phyloP scores from a whole-genome alignment of 768 basidiomycete species.

The Lactarius trivialis region DNA sequence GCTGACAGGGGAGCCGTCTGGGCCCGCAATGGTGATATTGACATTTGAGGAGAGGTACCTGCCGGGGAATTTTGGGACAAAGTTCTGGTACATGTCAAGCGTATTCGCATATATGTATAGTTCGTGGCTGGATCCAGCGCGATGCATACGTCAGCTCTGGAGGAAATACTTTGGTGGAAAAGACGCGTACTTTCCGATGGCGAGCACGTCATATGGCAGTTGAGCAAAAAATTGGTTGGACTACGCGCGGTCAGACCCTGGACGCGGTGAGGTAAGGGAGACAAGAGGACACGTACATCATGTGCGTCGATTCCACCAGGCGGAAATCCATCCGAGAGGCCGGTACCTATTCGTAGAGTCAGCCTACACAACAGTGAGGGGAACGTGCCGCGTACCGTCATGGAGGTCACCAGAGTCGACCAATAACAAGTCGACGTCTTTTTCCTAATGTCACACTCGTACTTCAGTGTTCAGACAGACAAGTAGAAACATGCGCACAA shows the following conservation, averaged over 20 bases:
- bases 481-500: conserved; percentile 32
- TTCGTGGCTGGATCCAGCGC: conserved; percentile 53
- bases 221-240: conserved; percentile 67
- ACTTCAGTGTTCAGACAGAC: not conserved
- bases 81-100: conserved; percentile 66
- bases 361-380: conserved; percentile 6
- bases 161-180: not conserved
- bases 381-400: conserved; percentile 39
- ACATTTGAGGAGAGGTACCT: conserved; percentile 80
- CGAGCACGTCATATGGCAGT: conserved; percentile 74
- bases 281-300: conserved; percentile 39
- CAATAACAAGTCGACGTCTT: conserved; percentile 76
- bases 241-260: conserved; percentile 30
- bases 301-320: conserved; percentile 65
- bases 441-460: conserved; percentile 32
- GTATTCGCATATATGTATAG: conserved; percentile 65
- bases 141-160: not conserved
- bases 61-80: conserved; percentile 58
- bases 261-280: not conserved
- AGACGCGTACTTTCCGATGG: conserved; percentile 71
- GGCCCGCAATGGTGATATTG: conserved; percentile 65
- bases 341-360: conserved; percentile 45
- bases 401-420: conserved; percentile 79
- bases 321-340: conserved; percentile 70
- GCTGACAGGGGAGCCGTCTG: conserved; percentile 32